Evolutionary conservation across 768 basidiomycete genomes (phyloP).

Genomic region (Boletus bicolor): DNA sequence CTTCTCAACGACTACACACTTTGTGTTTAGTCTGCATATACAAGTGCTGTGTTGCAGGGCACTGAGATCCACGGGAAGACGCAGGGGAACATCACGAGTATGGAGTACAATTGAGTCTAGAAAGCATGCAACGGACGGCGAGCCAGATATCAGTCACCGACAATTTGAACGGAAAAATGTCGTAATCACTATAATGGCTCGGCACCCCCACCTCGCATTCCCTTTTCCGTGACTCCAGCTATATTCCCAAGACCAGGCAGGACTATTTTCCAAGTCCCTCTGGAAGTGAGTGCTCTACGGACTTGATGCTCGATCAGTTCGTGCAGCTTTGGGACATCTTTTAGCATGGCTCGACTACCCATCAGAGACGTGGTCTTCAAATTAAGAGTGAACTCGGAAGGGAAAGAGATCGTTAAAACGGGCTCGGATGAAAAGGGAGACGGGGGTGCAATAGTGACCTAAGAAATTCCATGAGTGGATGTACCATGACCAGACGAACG

Average conservation of each 20-base stretch:
- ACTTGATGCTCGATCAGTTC: constrained; percentile 90
- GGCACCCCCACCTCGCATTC: constrained; percentile 15
- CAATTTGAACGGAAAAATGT: neutral
- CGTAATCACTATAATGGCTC: constrained; percentile 1
- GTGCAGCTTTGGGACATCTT: constrained; percentile 95
- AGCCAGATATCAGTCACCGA: neutral
- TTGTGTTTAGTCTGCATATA: neutral
- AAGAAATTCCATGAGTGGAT: constrained; percentile 2
- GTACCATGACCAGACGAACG: neutral
- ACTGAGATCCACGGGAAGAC: neutral
- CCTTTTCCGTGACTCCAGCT: constrained; percentile 27
- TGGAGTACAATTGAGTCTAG: constrained; percentile 7
- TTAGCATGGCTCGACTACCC: constrained; percentile 95
- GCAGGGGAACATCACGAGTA: neutral
- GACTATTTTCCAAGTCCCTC: constrained; percentile 63
- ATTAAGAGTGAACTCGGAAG: constrained; percentile 83
- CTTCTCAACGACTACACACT: neutral
- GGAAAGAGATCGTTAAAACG: constrained; percentile 66
- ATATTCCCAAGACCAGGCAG: constrained; percentile 59
- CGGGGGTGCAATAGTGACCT: constrained; percentile 69
- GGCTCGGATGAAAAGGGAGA: constrained; percentile 50
- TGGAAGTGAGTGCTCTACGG: constrained; percentile 54
- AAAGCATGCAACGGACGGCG: neutral
- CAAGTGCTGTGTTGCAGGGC: neutral
- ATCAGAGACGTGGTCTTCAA: constrained; percentile 88